Evolutionary conservation across 371 early-diverging fungal genomes (phyloP).

Genomic region (Blakeslea trispora): DNA sequence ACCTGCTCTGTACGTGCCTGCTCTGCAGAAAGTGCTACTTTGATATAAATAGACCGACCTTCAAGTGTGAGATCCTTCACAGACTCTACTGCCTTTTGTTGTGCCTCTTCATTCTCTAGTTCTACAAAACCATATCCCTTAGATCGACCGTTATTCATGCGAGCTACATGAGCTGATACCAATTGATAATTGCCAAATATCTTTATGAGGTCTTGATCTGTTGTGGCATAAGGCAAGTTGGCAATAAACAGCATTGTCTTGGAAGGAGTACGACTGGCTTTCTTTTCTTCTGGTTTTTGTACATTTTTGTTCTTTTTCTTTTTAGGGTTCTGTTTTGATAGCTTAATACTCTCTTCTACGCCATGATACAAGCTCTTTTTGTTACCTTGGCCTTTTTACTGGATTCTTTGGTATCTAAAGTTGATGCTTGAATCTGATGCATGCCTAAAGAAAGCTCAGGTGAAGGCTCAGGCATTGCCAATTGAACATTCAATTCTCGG

Average conservation of each 20-base stretch:
- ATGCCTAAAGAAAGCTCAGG: no score
- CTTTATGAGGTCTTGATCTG: constrained; percentile 68
- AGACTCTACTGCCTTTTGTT: constrained; percentile 71
- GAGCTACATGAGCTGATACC: constrained; percentile 73
- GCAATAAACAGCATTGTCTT: constrained; percentile 89
- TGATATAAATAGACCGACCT: constrained; percentile 71
- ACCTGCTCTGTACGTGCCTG: not conserved
- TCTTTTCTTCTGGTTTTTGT: no score
- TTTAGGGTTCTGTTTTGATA: no score
- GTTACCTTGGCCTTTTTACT: no score
- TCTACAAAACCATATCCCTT: constrained; percentile 95
- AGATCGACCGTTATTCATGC: constrained; percentile 62
- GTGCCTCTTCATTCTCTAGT: constrained; percentile 75
- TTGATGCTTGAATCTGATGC: no score
- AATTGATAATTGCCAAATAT: constrained; percentile 79
- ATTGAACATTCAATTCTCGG: constrained; percentile 86
- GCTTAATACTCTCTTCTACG: no score
- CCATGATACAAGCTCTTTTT: no score
- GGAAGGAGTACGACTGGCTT: constrained; percentile 49
- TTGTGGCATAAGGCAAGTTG: constrained; percentile 88
- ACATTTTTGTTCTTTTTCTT: no score
- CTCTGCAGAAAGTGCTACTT: constrained; percentile 67
- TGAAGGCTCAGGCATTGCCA: constrained; percentile 77
- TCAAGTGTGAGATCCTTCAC: constrained; percentile 64
- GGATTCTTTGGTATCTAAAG: constrained; percentile 8